These are phyloP conservation scores for Pyrus hybrid DNA, from an alignment of 331 rosid species.

Conservation along the genomic window DNA sequence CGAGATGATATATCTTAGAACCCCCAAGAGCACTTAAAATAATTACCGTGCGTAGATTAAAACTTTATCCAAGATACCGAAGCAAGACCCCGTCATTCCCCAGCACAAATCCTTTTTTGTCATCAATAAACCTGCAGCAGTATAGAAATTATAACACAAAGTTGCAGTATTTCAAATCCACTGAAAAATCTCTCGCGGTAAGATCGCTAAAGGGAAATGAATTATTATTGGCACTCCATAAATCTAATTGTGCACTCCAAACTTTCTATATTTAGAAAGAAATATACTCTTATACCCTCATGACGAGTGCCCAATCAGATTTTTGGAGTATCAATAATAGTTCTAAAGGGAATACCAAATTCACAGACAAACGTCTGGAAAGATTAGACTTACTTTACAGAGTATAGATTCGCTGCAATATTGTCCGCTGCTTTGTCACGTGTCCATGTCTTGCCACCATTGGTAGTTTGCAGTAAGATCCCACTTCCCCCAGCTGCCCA, in stretches of 20 bases:
- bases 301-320: no score
- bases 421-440: slow-evolving; percentile 98
- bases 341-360: no score
- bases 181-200: not conserved
- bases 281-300: no score
- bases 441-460: slow-evolving; percentile 91
- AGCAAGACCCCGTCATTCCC: slow-evolving; percentile 97
- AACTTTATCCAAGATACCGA: slow-evolving; percentile 78
- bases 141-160: not conserved
- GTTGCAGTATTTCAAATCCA: not conserved
- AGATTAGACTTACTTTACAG: slow-evolving; percentile 72
- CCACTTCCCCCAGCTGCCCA: slow-evolving; percentile 99
- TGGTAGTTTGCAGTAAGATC: slow-evolving; percentile 68
- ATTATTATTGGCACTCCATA: no score
- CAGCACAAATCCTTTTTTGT: slow-evolving; percentile 80
- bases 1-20: not conserved
- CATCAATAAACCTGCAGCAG: slow-evolving; percentile 66
- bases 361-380: not conserved
- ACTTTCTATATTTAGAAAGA: no score
- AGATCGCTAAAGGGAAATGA: no score
- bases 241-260: no score
- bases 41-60: slow-evolving; percentile 37
- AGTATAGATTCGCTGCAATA: slow-evolving; percentile 91
- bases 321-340: no score
- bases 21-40: not conserved